A percentile compares a stretch with the other conserved stretches of the same genome.
These are phyloP conservation scores for Xerocomellus dryophilus DNA, from an alignment of 768 basidiomycete genomes.

Conservation along the genomic window DNA sequence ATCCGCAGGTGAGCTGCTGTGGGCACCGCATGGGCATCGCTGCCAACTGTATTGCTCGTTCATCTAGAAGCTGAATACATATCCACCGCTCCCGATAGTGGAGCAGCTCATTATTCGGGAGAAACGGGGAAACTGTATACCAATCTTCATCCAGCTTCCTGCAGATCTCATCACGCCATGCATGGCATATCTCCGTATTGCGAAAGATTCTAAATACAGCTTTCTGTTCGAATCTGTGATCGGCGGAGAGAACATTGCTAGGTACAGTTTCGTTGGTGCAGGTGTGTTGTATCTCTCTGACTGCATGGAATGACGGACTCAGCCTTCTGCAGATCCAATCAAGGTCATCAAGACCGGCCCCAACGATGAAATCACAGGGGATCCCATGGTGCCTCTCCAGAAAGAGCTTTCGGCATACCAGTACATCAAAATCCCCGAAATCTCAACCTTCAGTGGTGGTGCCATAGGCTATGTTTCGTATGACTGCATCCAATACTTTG, in stretches of 20 bases:
- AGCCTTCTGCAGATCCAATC: slow-evolving; percentile 67
- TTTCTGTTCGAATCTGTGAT: slow-evolving; percentile 93
- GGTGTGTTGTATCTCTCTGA: slow-evolving; percentile 48
- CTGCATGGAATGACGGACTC: not conserved
- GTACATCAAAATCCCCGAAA: slow-evolving; percentile 88
- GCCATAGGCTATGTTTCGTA: slow-evolving; percentile 97
- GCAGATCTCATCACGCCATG: slow-evolving; percentile 97
- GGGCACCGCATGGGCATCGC: slow-evolving; percentile 27
- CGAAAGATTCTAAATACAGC: slow-evolving; percentile 90
- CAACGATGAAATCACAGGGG: slow-evolving; percentile 76
- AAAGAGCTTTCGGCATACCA: slow-evolving; percentile 82
- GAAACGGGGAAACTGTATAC: slow-evolving; percentile 88
- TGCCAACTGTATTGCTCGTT: slow-evolving; percentile 53
- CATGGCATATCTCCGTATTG: slow-evolving; percentile 90
- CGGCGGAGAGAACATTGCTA: slow-evolving; percentile 84
- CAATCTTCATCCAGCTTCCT: slow-evolving; percentile 88
- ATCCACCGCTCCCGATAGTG: slow-evolving; percentile 70
- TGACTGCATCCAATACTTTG: slow-evolving; percentile 95
- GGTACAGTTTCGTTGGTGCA: slow-evolving; percentile 96
- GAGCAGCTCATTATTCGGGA: slow-evolving; percentile 76
- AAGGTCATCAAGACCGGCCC: slow-evolving; percentile 90
- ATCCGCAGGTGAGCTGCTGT: slow-evolving; percentile 43
- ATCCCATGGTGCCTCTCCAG: slow-evolving; percentile 83
- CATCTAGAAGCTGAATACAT: slow-evolving; percentile 59
- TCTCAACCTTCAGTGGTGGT: slow-evolving; percentile 94